Evolutionary conservation across 495 filamentous ascomycete genomes (phyloP), one percentile per base, ranked within the genome.

Genomic region (Trichoderma erinaceum): DNA sequence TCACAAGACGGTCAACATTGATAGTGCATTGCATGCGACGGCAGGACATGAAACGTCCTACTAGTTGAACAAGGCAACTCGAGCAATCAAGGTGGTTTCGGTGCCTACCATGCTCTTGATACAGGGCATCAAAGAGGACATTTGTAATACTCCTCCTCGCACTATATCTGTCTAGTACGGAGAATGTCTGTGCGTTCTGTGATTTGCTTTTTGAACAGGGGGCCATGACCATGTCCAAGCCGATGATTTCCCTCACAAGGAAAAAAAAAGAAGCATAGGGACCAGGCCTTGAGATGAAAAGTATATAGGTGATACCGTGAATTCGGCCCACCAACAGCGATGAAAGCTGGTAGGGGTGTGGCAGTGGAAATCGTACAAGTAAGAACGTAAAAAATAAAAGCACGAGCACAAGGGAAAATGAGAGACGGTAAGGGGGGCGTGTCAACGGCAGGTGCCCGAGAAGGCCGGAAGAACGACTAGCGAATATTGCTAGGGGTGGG

Each of bases 401-500:
- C n/a, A 11, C 1, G 1, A 10, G 16, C 18, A 10, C 21, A 10
- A 10, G 48, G 48, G n/a, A n/a, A 21, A 23, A n/a, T 7, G 48
- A 52, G 4, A 10, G 25, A 32, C 13, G 5, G 56, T 23, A 12
- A 21, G 56, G 23, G 27, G 25, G 56, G 56, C 10, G 56, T 61
- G 25, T 61, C 56, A 61, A 18, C 56, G 56, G 56, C 56, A 61
- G 56, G 23, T 61, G 56, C 25, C 56, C 56, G 56, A 61, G 56
- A 61, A 61, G 56, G 3, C 27, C 10, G 27, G 50, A 25, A 56
- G 50, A 25, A 21, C 50, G 18, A 48, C 18, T 21, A 56, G 50
- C 23, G 50, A 25, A 25, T 4, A 21, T 12, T 61, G 5, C 56
- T 61, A 2, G 56, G 2, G 6, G 56, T 61, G 27, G 56, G 56